Percentiles rank a stretch among this genome's conserved stretches.
Conservation (phyloP, 768 basidiomycete species). For the Coprinopsis sp. region DNA sequence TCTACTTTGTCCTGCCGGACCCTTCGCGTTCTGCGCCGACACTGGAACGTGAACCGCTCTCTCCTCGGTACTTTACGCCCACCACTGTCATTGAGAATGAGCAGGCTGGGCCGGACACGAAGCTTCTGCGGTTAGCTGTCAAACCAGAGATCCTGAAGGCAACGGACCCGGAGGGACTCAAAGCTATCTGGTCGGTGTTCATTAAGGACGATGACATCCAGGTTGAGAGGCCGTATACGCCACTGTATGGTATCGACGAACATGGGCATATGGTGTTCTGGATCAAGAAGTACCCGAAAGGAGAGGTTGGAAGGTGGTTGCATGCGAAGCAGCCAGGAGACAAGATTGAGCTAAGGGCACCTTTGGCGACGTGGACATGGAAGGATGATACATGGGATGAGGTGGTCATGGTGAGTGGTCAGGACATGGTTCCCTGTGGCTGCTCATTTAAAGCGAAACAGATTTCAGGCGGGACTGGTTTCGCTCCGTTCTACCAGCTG, state of each 20-base stretch:
- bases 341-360: slow-evolving; percentile 70
- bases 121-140: slow-evolving; percentile 58
- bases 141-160: slow-evolving; percentile 38
- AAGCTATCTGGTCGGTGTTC: slow-evolving; percentile 69
- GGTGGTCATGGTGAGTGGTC: slow-evolving; percentile 59
- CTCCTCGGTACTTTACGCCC: slow-evolving; percentile 54
- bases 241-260: slow-evolving; percentile 64
- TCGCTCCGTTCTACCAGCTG: slow-evolving; percentile 82
- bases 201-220: slow-evolving; percentile 88
- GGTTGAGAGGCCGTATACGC: slow-evolving; percentile 83
- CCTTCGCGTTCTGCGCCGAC: slow-evolving; percentile 42
- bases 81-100: slow-evolving; percentile 53
- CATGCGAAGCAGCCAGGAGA: slow-evolving; percentile 67
- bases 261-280: slow-evolving; percentile 69
- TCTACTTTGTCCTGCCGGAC: slow-evolving; percentile 52
- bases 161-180: slow-evolving; percentile 20
- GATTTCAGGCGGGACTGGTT: slow-evolving; percentile 87
- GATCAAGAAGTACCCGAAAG: slow-evolving; percentile 74
- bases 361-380: slow-evolving; percentile 64
- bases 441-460: slow-evolving; percentile 24
- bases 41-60: slow-evolving; percentile 30
- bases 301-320: slow-evolving; percentile 82
- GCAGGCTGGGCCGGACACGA: slow-evolving; percentile 51
- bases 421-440: neutral
- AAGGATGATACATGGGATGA: slow-evolving; percentile 64